A percentile compares a stretch with the other conserved stretches of the same genome.
Conservation (phyloP, 306 rosid genomes). For the Casuarina cunninghamiana region DNA sequence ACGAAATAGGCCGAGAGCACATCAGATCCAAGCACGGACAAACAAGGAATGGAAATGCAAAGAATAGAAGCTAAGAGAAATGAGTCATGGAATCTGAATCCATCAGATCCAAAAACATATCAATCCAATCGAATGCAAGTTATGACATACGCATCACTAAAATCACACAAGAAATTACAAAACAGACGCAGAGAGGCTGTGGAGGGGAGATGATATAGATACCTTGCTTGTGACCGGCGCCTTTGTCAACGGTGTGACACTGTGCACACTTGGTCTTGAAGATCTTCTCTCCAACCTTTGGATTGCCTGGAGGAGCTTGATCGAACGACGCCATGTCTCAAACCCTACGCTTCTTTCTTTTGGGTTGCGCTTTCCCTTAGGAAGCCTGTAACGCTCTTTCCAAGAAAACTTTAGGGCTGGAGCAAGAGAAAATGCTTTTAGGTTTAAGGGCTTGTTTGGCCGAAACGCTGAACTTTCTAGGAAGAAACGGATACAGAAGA, state of each 20-base stretch:
- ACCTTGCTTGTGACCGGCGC: constrained; percentile 97
- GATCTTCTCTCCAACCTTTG: constrained; percentile 69
- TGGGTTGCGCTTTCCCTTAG: too few species aligned
- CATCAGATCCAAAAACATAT: constrained; percentile 19
- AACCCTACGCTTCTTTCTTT: neutral
- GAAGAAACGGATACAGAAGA: neutral
- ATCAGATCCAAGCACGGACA: neutral
- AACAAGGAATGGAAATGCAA: neutral
- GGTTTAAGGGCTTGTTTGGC: neutral
- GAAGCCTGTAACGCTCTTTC: too few species aligned
- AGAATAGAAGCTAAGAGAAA: neutral
- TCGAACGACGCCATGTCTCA: constrained; percentile 70
- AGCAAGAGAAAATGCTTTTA: neutral
- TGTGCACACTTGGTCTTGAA: constrained; percentile 88
- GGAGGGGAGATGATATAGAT: neutral
- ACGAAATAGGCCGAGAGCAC: neutral
- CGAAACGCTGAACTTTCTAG: neutral
- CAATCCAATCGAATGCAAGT: neutral
- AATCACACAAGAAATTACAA: neutral
- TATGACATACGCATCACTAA: neutral
- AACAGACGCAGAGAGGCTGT: neutral
- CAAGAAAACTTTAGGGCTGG: neutral
- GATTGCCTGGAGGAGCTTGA: constrained; percentile 73
- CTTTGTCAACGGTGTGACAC: constrained; percentile 87
- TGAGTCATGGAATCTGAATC: neutral